phyloP scores from a whole-genome alignment of 148 eudicot genomes.

The Nepenthes gracilis region DNA sequence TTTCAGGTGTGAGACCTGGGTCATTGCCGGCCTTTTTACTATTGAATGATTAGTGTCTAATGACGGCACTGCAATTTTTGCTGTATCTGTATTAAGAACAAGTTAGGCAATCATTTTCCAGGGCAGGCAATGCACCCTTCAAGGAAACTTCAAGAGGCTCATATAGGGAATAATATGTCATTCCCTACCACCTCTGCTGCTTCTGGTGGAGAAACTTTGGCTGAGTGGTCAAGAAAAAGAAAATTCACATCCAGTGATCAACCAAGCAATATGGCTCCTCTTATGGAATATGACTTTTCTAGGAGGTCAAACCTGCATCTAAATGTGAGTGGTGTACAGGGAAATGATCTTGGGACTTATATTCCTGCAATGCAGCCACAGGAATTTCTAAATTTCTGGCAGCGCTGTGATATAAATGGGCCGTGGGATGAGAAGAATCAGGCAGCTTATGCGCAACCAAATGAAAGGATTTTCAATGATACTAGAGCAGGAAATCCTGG shows the following conservation, averaged over 20 bases:
- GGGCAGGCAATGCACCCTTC: constrained; percentile 7
- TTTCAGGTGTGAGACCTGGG: background rate
- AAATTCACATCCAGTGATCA: constrained; percentile 19
- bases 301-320: constrained; percentile 13
- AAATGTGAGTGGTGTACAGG: constrained; percentile 5
- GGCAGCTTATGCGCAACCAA: constrained; percentile 10
- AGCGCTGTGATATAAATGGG: constrained; percentile 15
- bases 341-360: constrained; percentile 14
- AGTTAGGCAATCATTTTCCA: background rate
- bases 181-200: constrained; percentile 13
- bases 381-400: constrained; percentile 11
- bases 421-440: constrained; percentile 16
- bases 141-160: constrained; percentile 10
- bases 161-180: constrained; percentile 10
- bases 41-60: background rate
- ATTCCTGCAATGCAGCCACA: constrained; percentile 10
- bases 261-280: constrained; percentile 9
- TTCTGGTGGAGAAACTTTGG: constrained; percentile 6
- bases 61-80: no score
- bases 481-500: constrained; percentile 7
- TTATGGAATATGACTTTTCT: constrained; percentile 9
- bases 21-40: background rate
- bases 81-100: no score
- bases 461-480: constrained; percentile 14
- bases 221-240: constrained; percentile 29